Percentiles rank a stretch among this genome's conserved stretches.
These are phyloP conservation scores for Calendula officinalis DNA, from an alignment of 129 eudicot species.

Conservation along the genomic window DNA sequence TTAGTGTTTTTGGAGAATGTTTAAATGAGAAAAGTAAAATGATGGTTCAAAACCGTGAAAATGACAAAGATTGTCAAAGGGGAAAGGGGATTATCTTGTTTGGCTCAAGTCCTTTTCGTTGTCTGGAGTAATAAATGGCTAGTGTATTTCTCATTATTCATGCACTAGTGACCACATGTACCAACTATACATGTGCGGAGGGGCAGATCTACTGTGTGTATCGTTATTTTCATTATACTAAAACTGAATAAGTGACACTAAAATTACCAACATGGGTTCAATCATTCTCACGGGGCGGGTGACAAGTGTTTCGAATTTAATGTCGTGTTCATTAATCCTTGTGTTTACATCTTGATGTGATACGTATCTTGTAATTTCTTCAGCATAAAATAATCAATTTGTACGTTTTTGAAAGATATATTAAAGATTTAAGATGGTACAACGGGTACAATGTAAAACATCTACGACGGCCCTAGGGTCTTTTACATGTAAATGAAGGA, in stretches of 20 bases:
- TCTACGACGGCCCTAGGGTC: background rate
- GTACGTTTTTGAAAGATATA: no score
- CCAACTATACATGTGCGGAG: conserved; percentile 26
- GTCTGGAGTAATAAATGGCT: conserved; percentile 39
- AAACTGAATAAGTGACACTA: no score
- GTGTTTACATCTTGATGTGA: no score
- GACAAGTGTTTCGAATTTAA: no score
- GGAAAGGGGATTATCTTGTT: conserved; percentile 28
- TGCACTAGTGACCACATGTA: conserved; percentile 28
- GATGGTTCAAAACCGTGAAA: conserved; percentile 17
- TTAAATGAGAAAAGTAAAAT: conserved; percentile 7
- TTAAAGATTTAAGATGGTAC: conserved; percentile 4
- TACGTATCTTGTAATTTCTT: no score
- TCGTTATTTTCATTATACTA: no score
- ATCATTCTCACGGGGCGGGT: no score
- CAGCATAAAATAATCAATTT: no score
- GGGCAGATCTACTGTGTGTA: no score
- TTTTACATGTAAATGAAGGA: conserved; percentile 11
- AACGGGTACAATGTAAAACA: conserved; percentile 9
- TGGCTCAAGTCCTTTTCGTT: conserved; percentile 40
- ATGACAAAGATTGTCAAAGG: conserved; percentile 31
- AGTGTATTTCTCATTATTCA: conserved; percentile 27
- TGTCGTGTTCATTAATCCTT: no score
- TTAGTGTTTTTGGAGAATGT: background rate
- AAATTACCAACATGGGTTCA: no score